Base-by-base conservation (phyloP, 2,329 filamentous ascomycete species). In the Rhynchosporium graminicola region DNA sequence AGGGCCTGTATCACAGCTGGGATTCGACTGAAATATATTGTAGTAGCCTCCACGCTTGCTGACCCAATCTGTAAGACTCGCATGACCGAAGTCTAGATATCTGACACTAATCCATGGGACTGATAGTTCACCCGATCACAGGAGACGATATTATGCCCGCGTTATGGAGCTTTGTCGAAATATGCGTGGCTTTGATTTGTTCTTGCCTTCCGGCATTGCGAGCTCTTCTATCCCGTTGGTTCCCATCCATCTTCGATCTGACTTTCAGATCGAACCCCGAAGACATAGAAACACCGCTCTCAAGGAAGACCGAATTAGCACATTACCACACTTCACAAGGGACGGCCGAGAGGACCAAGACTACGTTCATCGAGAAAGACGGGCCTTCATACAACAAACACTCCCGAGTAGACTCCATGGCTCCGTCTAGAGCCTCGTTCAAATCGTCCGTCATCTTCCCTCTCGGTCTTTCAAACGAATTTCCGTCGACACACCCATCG, bases 161-260 rank as follows among this genome's bases (percentile, higher is more conserved):
- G 1, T 70, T 72, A 31, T 73, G 69, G 70, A 72, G 70, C 33
- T 63, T 70, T 9, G 62, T 73, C 48, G 72, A 74, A 54, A 58
- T 72, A 20, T 64, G 63, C 56, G 60, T 67, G 4, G 69, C 70
- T 13, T 64, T 68, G 51, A 69, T 72, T 40, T 73, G 68, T 58
- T 68, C 69, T 28, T 69, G 62, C 15, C 68, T 74, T 4, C 72
- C 71, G 2, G 68, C 68, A 38, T 36, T 69, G n/a, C 66, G 67
- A 10, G 60, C 59, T 3, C 59, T 71, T 12, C 62, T 73, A 4
- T 65, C 69, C n/a, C 65, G 67, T 2, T 33, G 50, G 42, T 36
- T 65, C 29, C 63, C 66, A 29, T 52, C 46, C 3, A 31, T 66
- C 26, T 69, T 69, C 51, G 57, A 62, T 33, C 28, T 59, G 3